Conservation (phyloP, 305 asterid species). For the Withania somnifera region DNA sequence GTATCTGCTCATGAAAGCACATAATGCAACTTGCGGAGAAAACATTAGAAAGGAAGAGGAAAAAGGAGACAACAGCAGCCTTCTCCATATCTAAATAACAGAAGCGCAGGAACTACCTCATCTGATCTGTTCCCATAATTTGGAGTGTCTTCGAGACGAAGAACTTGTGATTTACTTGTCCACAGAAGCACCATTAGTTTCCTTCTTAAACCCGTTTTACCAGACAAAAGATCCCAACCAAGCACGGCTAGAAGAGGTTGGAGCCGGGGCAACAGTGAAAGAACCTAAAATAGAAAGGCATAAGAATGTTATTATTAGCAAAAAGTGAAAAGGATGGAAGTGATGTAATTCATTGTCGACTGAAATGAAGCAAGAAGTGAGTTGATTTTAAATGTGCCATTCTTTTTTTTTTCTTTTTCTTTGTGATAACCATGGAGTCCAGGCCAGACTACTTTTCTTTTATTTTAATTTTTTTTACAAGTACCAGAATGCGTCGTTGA, state of each 20-base stretch:
- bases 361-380: neutral
- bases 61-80: neutral
- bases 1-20: neutral
- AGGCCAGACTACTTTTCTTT: no score
- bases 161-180: conserved; percentile 90
- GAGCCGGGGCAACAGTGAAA: conserved; percentile 76
- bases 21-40: neutral
- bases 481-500: neutral
- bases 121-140: conserved; percentile 51
- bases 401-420: no score
- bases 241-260: conserved; percentile 92
- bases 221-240: conserved; percentile 98
- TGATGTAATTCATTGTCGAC: neutral
- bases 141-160: conserved; percentile 73
- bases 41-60: neutral
- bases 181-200: conserved; percentile 79
- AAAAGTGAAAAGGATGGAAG: conserved; percentile 1
- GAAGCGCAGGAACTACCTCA: conserved; percentile 39
- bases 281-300: conserved; percentile 39
- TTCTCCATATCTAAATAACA: neutral
- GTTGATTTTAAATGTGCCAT: neutral
- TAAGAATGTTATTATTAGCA: conserved; percentile 6
- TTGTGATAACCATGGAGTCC: no score
- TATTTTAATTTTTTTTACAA: neutral
- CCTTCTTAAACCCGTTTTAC: conserved; percentile 71